Conservation (phyloP, 257 asterid genomes). For the Scutellaria galericulata region DNA sequence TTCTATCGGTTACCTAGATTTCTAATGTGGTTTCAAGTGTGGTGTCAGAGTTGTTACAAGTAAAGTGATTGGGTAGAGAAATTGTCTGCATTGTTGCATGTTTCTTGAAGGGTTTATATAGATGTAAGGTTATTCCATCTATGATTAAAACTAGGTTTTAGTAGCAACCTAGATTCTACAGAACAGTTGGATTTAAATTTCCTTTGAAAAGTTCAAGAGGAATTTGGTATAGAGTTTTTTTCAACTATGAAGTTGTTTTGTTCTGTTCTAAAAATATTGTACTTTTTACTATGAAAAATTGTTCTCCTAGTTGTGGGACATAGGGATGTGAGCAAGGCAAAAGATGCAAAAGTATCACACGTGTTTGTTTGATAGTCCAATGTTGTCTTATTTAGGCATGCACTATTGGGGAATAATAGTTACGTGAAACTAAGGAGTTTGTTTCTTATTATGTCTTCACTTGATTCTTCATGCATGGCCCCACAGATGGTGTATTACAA, state of each 20-base stretch:
- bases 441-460: too few species aligned
- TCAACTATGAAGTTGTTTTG: slow-evolving; percentile 5
- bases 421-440: not conserved
- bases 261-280: not conserved
- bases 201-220: slow-evolving; percentile 13
- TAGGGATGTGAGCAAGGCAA: slow-evolving; percentile 7
- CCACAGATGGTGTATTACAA: not conserved
- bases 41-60: not conserved
- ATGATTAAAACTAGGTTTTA: slow-evolving; percentile 22
- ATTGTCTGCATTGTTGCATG: slow-evolving; percentile 16
- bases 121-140: not conserved
- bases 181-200: not conserved
- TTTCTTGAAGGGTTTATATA: slow-evolving; percentile 32
- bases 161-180: slow-evolving; percentile 14
- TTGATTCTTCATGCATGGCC: too few species aligned
- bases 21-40: not conserved
- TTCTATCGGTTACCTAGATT: not conserved
- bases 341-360: too few species aligned
- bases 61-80: not conserved
- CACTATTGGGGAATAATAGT: not conserved
- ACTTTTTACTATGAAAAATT: slow-evolving; percentile 6
- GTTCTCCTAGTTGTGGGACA: not conserved
- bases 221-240: slow-evolving; percentile 5
- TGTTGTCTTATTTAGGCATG: not conserved
- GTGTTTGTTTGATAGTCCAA: too few species aligned